Evolutionary conservation across 2,329 filamentous ascomycete genomes (phyloP), one percentile per base, ranked within the genome.

Genomic region (Mollisia scopiformis): DNA sequence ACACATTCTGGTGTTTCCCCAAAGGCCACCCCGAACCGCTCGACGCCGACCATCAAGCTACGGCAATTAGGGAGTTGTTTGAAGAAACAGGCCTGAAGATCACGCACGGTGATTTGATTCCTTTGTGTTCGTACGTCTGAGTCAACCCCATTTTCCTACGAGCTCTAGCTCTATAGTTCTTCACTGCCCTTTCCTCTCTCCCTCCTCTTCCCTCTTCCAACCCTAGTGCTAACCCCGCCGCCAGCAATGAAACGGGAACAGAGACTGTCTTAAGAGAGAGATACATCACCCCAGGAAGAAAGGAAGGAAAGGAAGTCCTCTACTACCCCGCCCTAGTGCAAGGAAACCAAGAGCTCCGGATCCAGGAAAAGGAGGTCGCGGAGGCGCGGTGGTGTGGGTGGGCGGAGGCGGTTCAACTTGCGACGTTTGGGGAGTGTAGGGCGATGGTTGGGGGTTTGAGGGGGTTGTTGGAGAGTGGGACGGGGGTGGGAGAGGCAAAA

Each of bases 351-450:
- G 62, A 63, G 30, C 10, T 69, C 1, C 55, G 41, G 39, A 1
- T 68, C 1, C 64, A 69, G 47, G 61, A 65, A 21, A 60, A 64
- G 25, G 66, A 68, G 16, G 57, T 68, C 4, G 60, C 52, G 6
- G 62, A 33, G 25, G 65, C 62, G 16, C 43, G 49, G 31, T 69
- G 67, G 67, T 55, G 58, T 54, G 23, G 33, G 47, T 64, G 62
- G 62, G 58, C 61, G 1, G 61, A 66, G 35, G 66, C 64, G 10
- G 10, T 47, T 11, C 47, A 33, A 7, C 25, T 55, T 10, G 23
- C 64, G 19, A 63, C 49, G 1, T 68, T 59, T 54, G 49, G 59
- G 10, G 66, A 66, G 35, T 52, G 41, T 6, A 61, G 47, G 53
- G 50, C 43, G n/a, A 63, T 63, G 19, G 60, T 67, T 41, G 52